Conservation (phyloP, 1,284 basidiomycete species). For the Cryptococcus hybrid region DNA sequence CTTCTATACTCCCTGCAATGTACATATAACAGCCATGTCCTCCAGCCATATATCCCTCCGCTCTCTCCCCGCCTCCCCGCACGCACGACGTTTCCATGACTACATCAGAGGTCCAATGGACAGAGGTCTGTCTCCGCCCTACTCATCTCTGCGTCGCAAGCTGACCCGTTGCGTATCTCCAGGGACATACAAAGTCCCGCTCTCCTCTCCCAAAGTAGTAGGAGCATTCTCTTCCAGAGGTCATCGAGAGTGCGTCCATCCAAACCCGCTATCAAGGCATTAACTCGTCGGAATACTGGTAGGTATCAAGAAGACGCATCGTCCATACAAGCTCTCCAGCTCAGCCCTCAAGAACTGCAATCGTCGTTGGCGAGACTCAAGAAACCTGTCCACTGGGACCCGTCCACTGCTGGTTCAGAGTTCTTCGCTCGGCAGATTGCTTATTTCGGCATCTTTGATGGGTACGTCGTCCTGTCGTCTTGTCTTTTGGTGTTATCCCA, state of each 20-base stretch:
- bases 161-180: too few relatives aligned
- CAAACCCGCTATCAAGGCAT: background rate
- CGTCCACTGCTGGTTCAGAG: constrained; percentile 49
- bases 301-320: constrained; percentile 82
- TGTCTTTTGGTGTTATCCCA: background rate
- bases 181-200: constrained; percentile 45
- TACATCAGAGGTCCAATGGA: constrained; percentile 36
- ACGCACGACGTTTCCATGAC: constrained; percentile 19
- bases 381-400: constrained; percentile 66
- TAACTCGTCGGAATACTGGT: background rate
- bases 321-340: constrained; percentile 66
- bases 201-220: constrained; percentile 55
- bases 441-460: constrained; percentile 85
- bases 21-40: background rate
- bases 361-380: constrained; percentile 62
- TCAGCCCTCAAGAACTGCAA: constrained; percentile 70
- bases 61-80: background rate
- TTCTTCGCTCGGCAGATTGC: constrained; percentile 72
- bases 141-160: background rate
- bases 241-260: constrained; percentile 59
- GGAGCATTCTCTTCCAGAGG: constrained; percentile 74
- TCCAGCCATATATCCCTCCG: background rate
- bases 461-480: constrained; percentile 54
- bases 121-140: constrained; percentile 15
- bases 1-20: background rate